Evolutionary conservation across 352 stramenopile genomes (phyloP), one percentile per base, ranked within the genome.

Genomic region (Sclerospora graminicola): DNA sequence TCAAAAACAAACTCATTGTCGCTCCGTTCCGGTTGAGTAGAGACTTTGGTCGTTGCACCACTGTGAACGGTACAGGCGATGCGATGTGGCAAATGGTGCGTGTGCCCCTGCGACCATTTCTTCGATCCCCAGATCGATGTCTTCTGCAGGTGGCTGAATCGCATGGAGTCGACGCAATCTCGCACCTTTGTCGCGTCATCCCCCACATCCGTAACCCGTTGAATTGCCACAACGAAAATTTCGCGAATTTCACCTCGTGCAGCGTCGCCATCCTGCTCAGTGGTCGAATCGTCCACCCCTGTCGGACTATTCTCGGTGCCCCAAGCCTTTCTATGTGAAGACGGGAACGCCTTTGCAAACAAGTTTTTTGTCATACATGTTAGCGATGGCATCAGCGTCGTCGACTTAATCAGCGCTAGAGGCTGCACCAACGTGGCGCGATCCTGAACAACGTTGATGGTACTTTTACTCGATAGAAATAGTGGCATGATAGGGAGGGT

Each of bases 191-290:
- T 24, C 16, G 31, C 15, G 16, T 40, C 18, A 21, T 14, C 29
- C 19, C 13, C 26, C 18, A 40, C 41, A n/a, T 51, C 35, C 1
- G 48, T 52, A 23, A 71, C 34, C 14, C 58, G 61, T 32, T 63
- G 57, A 15, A 71, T 57, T 8, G 61, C 61, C 16, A 71, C 51
- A 16, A 71, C 57, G 20, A 71, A 56, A 33, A 71, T 65, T 49
- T 71, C 61, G 48, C 37, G 41, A 36, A 71, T 51, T 9, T 65
- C 53, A 14, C 57, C 57, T 21, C 57, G 45, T 35, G 44, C 48
- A 10, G 21, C 45, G 9, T 61, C 39, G 5, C 33, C 36, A 27
- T 48, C 40, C 26, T 48, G 45, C 0, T 54, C 39, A 5, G 42
- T 24, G 0, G 41, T 60, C 8, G 37, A 37, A 28, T 60, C 48